Percentiles rank a stretch among this genome's conserved stretches.
phyloP scores from a whole-genome alignment of 257 asterid genomes.

The Solanum tacnaense region DNA sequence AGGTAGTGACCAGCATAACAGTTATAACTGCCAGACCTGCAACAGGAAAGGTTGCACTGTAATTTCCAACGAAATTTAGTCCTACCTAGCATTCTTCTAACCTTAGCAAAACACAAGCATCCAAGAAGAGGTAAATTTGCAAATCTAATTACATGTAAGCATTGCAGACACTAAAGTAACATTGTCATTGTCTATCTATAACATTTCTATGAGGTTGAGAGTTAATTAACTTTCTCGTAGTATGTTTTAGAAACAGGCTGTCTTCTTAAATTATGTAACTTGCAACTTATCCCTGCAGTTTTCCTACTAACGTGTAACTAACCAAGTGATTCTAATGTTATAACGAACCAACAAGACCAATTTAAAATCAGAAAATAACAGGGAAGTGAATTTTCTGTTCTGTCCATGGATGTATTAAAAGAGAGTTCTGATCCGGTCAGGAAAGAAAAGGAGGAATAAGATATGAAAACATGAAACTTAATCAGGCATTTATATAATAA shows the following conservation, averaged over 20 bases:
- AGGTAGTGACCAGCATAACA: slow-evolving; percentile 92
- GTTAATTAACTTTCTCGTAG: background rate
- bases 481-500: background rate
- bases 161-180: background rate
- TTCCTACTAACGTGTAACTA: background rate
- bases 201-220: background rate
- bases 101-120: background rate
- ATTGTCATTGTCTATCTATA: background rate
- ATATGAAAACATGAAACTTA: background rate
- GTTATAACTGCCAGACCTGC: slow-evolving; percentile 95
- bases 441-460: background rate
- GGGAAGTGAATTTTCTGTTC: background rate
- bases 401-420: background rate
- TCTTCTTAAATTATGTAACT: background rate
- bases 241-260: background rate
- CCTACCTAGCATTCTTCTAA: background rate
- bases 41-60: slow-evolving; percentile 4
- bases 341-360: background rate
- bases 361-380: background rate
- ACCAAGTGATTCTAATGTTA: background rate
- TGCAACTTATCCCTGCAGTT: background rate
- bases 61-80: background rate
- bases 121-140: background rate
- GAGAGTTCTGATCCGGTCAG: background rate
- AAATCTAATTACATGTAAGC: background rate